A percentile compares a stretch with the other conserved stretches of the same genome.
These are phyloP conservation scores for Chrysochromulina tobinii DNA, from an alignment of 78 protist genomes.

Conservation along the genomic window DNA sequence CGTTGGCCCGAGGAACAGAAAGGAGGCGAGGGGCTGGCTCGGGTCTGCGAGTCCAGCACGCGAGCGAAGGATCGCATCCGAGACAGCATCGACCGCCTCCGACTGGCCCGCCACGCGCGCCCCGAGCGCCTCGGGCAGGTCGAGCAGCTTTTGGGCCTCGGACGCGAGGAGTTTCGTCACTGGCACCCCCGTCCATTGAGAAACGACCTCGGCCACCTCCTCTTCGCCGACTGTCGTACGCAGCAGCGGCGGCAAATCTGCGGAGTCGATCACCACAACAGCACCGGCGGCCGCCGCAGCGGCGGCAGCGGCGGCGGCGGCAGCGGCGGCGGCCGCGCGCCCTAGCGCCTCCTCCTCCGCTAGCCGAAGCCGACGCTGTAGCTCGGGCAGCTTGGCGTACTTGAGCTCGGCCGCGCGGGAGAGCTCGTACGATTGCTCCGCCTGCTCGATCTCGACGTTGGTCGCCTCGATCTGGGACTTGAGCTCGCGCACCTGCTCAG, in stretches of 20 bases:
- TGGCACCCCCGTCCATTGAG: conserved; percentile 65
- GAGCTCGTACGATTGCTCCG: conserved; percentile 41
- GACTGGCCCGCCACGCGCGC: conserved; percentile 44
- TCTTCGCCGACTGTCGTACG: conserved; percentile 29
- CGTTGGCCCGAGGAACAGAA: conserved; percentile 88
- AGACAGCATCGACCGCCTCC: conserved; percentile 41
- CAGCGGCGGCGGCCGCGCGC: not conserved
- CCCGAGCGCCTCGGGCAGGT: conserved; percentile 46
- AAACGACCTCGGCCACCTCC: conserved; percentile 57
- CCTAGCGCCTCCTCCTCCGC: not conserved
- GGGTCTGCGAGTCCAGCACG: conserved; percentile 59
- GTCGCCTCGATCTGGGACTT: not conserved
- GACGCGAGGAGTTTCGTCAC: conserved; percentile 6
- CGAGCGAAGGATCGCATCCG: conserved; percentile 51
- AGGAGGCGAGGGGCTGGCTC: conserved; percentile 35
- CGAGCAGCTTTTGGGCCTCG: conserved; percentile 64
- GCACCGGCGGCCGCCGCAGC: not conserved
- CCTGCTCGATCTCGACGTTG: conserved; percentile 3
- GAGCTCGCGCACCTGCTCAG: not conserved
- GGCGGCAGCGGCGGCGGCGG: not conserved
- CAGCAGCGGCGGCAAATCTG: not conserved
- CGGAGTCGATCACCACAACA: not conserved
- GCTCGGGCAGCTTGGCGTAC: conserved; percentile 38
- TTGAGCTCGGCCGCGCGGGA: conserved; percentile 34
- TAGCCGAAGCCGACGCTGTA: not conserved